These are phyloP conservation scores for Sordaria brevicollis DNA, from an alignment of 495 filamentous ascomycete species.

Conservation along the genomic window DNA sequence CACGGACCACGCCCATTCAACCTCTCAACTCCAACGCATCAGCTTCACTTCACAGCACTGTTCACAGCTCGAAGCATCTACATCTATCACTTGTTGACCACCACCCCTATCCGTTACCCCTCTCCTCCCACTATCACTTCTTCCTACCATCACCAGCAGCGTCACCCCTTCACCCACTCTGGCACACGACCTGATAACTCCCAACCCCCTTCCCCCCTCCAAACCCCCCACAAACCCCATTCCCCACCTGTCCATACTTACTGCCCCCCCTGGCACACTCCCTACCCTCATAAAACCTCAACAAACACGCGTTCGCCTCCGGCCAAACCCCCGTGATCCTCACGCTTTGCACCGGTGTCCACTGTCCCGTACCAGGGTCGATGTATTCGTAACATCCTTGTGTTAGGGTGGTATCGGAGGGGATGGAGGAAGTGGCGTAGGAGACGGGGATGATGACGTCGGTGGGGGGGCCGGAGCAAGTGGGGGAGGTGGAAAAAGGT, in stretches of 20 bases:
- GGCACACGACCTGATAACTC: neutral
- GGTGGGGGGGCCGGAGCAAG: neutral
- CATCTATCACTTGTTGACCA: no score
- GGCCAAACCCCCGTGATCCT: neutral
- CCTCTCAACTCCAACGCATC: no score
- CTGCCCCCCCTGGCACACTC: neutral
- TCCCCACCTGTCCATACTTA: neutral
- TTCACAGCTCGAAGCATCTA: no score
- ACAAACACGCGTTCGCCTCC: neutral
- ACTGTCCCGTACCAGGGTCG: neutral
- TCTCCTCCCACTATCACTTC: no score
- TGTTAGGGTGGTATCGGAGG: neutral
- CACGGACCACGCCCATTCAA: no score
- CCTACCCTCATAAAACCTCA: neutral
- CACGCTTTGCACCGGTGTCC: neutral
- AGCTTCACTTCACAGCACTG: no score
- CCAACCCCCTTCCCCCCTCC: neutral
- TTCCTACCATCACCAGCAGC: no score
- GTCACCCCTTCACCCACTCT: no score
- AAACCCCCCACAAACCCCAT: neutral
- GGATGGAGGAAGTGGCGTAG: neutral
- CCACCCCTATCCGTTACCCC: no score
- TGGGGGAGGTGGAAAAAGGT: neutral
- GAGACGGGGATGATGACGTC: neutral
- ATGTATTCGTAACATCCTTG: neutral